Conservation (phyloP, 306 rosid genomes). For the Vigna trinervia region DNA sequence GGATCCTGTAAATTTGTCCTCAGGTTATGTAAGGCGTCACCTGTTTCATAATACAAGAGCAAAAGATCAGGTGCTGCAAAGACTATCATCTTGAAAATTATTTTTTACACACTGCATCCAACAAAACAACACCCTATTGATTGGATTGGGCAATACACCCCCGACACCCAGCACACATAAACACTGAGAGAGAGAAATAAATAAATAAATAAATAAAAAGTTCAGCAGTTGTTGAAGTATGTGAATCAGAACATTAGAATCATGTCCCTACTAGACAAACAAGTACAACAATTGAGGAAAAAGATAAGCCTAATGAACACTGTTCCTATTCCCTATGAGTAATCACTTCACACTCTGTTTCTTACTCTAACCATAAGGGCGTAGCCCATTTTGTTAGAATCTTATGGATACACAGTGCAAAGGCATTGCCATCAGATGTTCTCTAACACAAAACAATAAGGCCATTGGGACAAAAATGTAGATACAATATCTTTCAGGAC, state of each 20-base stretch:
- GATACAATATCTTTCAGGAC: not conserved
- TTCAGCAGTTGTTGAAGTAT: not conserved
- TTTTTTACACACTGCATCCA: not conserved
- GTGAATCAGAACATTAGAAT: not conserved
- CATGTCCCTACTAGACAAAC: not conserved
- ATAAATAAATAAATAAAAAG: not conserved
- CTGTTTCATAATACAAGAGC: slow-evolving; percentile 58
- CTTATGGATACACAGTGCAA: not conserved
- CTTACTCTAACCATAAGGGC: not conserved
- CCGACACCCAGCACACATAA: not conserved
- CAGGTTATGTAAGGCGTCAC: slow-evolving; percentile 94
- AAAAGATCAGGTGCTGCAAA: slow-evolving; percentile 38
- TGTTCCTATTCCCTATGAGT: not conserved
- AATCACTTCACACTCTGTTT: slow-evolving; percentile 4
- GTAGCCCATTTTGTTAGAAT: not conserved
- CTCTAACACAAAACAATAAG: not conserved
- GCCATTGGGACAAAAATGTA: not conserved
- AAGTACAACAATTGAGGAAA: not conserved
- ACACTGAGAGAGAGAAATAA: not conserved
- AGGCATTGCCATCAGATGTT: not conserved
- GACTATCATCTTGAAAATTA: not conserved
- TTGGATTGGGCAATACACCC: not conserved
- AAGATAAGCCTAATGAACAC: slow-evolving; percentile 10
- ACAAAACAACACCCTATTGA: not conserved
- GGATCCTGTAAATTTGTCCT: slow-evolving; percentile 91